A percentile compares a stretch with the other conserved stretches of the same genome.
phyloP scores from a whole-genome alignment of 2,329 filamentous ascomycete species.

The Alternaria incomplexa region DNA sequence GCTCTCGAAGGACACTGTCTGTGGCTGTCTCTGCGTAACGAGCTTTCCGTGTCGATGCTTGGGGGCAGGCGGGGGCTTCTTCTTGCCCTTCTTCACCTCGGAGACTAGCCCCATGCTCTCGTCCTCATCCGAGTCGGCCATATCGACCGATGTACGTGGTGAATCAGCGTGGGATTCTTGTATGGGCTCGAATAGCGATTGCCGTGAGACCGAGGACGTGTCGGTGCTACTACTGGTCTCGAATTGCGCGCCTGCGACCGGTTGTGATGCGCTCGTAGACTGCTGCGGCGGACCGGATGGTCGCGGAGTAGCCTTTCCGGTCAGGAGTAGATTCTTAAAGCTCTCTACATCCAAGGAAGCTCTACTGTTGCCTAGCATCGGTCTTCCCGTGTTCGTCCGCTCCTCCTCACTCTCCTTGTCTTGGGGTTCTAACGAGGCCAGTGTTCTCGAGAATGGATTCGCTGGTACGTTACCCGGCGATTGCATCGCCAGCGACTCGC shows the following conservation, averaged over 20 bases:
- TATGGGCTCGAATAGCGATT: slow-evolving; percentile 63
- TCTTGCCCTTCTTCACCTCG: slow-evolving; percentile 61
- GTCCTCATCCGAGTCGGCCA: slow-evolving; percentile 59
- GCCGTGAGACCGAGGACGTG: slow-evolving; percentile 64
- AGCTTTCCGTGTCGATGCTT: slow-evolving; percentile 80
- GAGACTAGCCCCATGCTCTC: slow-evolving; percentile 44
- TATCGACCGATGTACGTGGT: slow-evolving; percentile 65
- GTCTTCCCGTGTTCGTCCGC: slow-evolving; percentile 34
- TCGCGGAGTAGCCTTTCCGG: slow-evolving; percentile 63
- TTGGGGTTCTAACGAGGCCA: slow-evolving; percentile 46
- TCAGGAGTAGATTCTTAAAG: slow-evolving; percentile 78
- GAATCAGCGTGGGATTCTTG: slow-evolving; percentile 56
- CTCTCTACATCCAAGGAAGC: slow-evolving; percentile 74
- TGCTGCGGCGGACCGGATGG: slow-evolving; percentile 34
- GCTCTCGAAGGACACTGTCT: slow-evolving; percentile 44
- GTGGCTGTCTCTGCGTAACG: slow-evolving; percentile 60
- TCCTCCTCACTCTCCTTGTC: slow-evolving; percentile 32
- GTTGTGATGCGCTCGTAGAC: slow-evolving; percentile 27
- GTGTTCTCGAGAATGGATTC: slow-evolving; percentile 49
- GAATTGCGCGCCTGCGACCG: slow-evolving; percentile 30
- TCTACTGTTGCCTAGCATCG: slow-evolving; percentile 35
- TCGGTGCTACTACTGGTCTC: slow-evolving; percentile 63
- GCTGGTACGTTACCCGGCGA: slow-evolving; percentile 31
- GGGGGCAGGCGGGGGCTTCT: slow-evolving; percentile 69
- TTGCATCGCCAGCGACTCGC: slow-evolving; percentile 17